A percentile compares a stretch with the other conserved stretches of the same genome.
Evolutionary conservation across 768 basidiomycete genomes (phyloP).

Genomic region (Glaciozyma antarctica): DNA sequence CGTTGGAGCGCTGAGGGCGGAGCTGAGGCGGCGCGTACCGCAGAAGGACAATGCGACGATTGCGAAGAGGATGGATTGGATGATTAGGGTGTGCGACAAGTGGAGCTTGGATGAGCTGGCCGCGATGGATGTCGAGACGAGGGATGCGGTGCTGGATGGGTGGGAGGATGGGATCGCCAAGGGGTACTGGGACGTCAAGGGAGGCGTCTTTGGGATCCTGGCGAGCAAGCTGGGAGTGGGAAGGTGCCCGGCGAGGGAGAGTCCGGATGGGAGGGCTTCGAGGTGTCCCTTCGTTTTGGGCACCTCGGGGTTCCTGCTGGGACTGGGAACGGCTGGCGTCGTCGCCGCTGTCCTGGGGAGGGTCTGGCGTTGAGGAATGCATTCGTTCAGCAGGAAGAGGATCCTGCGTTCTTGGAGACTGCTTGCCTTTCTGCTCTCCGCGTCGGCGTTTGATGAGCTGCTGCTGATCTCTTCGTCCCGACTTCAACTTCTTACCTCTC

Average conservation of each 20-base stretch:
- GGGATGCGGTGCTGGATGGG: constrained; percentile 62
- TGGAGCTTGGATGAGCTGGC: constrained; percentile 80
- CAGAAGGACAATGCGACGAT: constrained; percentile 63
- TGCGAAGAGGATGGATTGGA: constrained; percentile 80
- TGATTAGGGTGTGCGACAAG: constrained; percentile 70
- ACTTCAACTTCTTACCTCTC: no score
- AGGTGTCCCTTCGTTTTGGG: constrained; percentile 23
- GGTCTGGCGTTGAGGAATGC: no score
- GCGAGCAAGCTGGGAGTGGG: constrained; percentile 8
- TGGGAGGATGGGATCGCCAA: constrained; percentile 58
- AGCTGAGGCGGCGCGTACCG: constrained; percentile 67
- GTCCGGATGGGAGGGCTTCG: constrained; percentile 13
- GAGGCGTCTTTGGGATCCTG: constrained; percentile 5
- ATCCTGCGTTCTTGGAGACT: no score
- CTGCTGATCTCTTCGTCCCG: no score
- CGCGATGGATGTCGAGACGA: constrained; percentile 55
- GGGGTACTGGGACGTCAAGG: constrained; percentile 31
- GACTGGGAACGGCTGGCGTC: constrained; percentile 1
- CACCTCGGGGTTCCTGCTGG: constrained; percentile 12
- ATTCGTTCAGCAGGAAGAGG: no score
- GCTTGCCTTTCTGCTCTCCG: no score
- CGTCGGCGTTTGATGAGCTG: no score
- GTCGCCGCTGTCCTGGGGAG: constrained; percentile 2
- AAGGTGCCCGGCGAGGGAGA: constrained; percentile 15
- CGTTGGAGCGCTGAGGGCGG: constrained; percentile 63